Conservation (phyloP, 192 early-diverging fungal genomes). For the Coemansia furcata region DNA sequence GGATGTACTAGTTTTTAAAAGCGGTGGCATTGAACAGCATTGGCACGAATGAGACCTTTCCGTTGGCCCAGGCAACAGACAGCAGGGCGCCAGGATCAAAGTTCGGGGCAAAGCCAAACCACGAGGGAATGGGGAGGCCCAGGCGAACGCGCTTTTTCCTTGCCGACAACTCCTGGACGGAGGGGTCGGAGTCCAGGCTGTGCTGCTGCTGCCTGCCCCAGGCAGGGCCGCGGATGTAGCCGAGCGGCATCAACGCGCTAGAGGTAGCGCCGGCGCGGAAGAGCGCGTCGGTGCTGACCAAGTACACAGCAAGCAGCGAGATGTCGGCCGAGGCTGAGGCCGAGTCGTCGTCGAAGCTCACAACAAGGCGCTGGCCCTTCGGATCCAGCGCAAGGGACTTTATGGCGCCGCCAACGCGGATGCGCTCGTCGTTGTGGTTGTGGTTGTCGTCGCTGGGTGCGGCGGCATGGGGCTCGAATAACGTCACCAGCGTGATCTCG, state of each 20-base stretch:
- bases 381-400: slow-evolving; percentile 46
- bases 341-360: slow-evolving; percentile 38
- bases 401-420: slow-evolving; percentile 46
- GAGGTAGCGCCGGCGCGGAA: slow-evolving; percentile 45
- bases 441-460: slow-evolving; percentile 6
- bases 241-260: slow-evolving; percentile 42
- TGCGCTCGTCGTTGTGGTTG: slow-evolving; percentile 15
- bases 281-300: slow-evolving; percentile 39
- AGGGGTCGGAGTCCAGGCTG: neutral
- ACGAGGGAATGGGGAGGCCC: slow-evolving; percentile 40
- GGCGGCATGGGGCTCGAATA: slow-evolving; percentile 33
- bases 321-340: slow-evolving; percentile 43
- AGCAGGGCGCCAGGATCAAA: slow-evolving; percentile 49
- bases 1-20: slow-evolving; percentile 1
- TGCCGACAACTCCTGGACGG: neutral
- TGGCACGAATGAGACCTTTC: slow-evolving; percentile 50
- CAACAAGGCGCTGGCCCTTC: slow-evolving; percentile 45
- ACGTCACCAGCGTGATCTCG: slow-evolving; percentile 25
- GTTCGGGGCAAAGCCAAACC: slow-evolving; percentile 45
- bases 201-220: slow-evolving; percentile 42
- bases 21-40: slow-evolving; percentile 30
- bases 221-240: slow-evolving; percentile 51
- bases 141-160: slow-evolving; percentile 44
- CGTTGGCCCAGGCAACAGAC: slow-evolving; percentile 54
- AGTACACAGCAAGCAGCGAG: slow-evolving; percentile 45